Percentiles rank a stretch among this genome's conserved stretches.
Conservation (phyloP, 805 yeast species). For the Naumovozyma dairenensis region DNA sequence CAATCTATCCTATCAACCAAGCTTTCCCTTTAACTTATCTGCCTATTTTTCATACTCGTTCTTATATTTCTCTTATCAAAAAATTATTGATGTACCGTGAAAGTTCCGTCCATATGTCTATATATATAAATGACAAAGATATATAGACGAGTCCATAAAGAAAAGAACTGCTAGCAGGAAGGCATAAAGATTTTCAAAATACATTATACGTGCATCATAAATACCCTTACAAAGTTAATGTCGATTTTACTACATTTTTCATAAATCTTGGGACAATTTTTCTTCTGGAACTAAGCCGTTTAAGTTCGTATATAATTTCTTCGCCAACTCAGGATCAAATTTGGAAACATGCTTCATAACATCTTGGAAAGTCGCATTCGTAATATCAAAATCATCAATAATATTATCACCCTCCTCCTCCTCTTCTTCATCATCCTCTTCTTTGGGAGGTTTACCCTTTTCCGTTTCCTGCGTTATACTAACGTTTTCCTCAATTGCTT, state of each 20-base stretch:
- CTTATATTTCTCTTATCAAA: no score
- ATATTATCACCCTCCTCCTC: conserved; percentile 9
- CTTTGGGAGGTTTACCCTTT: conserved; percentile 18
- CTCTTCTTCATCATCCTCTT: conserved; percentile 13
- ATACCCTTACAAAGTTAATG: background rate
- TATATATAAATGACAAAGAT: no score
- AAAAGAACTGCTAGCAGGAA: background rate
- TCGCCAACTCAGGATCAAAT: conserved; percentile 19
- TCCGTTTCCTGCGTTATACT: conserved; percentile 15
- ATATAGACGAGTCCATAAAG: no score
- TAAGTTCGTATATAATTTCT: conserved; percentile 11
- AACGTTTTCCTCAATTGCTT: conserved; percentile 24
- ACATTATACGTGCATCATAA: background rate
- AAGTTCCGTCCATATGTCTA: no score
- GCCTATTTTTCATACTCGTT: no score
- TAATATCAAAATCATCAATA: conserved; percentile 17
- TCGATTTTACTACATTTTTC: background rate
- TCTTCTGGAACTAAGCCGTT: conserved; percentile 22
- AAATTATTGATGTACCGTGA: no score
- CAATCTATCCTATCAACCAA: no score
- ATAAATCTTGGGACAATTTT: conserved; percentile 8
- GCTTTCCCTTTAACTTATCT: no score
- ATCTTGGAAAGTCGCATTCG: conserved; percentile 24
- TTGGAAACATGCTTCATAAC: conserved; percentile 21
- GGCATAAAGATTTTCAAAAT: background rate